Evolutionary conservation across 2,329 filamentous ascomycete species (phyloP), one percentile per base, ranked within the genome.

Genomic region (Arthrobotrys iridis): DNA sequence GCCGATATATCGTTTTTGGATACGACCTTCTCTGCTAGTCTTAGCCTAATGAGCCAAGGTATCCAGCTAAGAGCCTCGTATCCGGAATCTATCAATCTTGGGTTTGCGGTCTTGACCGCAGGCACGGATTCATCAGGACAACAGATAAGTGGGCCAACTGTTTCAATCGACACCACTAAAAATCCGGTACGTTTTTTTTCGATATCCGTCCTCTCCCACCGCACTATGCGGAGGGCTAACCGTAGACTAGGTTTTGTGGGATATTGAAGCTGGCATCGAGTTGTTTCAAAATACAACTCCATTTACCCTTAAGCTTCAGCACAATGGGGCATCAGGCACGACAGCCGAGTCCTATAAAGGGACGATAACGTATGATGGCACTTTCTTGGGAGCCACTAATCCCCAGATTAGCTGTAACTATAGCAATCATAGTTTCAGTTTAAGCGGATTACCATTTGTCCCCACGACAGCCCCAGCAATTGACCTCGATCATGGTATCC

Each of bases 401-500:
- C 43, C 43, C 18, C 10, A 48, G 8, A 48, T 48, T 24, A 24
- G 43, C 18, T 48, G 11, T 48, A 20, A 6, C 43, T 48, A 48
- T 24, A 22, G 10, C 43, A 48, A 48, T 48, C 10, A 24, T 24
- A 24, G 18, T 22, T 48, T 48, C 43, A 48, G 18, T 48, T 48
- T 48, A 48, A 48, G 10, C 18, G 43, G 43, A 48, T 48, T 48
- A 48, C 18, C 43, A 48, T 22, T 48, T 48, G 40, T 43, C 40
- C 40, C 40, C 40, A 43, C 10, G 40, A 43, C 43, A 48, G 43
- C 43, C 43, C 43, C 43, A 22, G 43, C 43, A 48, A 48, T 48
- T 20, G 18, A 48, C 18, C 18, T 48, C 18, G 43, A 24, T 48
- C 8, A 48, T 22, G 43, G 10, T 22, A 22, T 48, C 43, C 10